Evolutionary conservation across 441 rosid species (phyloP).

Genomic region (Erysimum cheiri): DNA sequence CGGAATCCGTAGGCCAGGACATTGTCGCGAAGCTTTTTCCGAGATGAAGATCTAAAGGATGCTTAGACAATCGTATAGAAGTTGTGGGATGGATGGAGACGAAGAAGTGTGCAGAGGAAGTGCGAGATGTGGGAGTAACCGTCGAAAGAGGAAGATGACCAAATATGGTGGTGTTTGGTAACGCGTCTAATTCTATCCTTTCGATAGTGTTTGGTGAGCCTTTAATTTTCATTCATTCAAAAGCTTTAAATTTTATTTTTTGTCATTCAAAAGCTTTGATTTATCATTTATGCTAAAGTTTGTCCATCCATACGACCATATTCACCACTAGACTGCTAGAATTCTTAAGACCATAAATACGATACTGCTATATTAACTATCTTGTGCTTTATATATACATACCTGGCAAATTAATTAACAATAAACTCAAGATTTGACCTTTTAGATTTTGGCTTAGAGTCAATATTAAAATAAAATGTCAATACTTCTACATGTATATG

Average conservation of each 20-base stretch:
- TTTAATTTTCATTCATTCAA: constrained; percentile 9
- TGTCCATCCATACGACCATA: too few relatives aligned
- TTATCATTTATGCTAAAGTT: not conserved
- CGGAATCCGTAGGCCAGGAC: constrained; percentile 48
- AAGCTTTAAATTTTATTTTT: not conserved
- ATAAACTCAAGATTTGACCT: not conserved
- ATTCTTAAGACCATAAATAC: too few relatives aligned
- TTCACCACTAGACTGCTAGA: too few relatives aligned
- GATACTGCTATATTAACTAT: not conserved
- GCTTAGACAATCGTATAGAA: not conserved
- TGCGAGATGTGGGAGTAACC: constrained; percentile 37
- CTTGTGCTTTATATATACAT: too few relatives aligned
- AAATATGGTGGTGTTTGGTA: constrained; percentile 40
- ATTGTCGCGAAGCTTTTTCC: constrained; percentile 34
- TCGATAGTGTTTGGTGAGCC: constrained; percentile 23
- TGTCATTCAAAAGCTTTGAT: too few relatives aligned
- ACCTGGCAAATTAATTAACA: too few relatives aligned
- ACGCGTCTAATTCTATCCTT: constrained; percentile 37
- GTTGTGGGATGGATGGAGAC: not conserved
- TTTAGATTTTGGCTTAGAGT: not conserved
- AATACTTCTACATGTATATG: not conserved
- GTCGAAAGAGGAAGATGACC: constrained; percentile 39
- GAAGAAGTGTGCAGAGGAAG: constrained; percentile 21
- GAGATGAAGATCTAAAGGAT: constrained; percentile 20
- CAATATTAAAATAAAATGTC: not conserved